Conservation (phyloP, 2,329 filamentous ascomycete genomes). For the Colletotrichum gigasporum region DNA sequence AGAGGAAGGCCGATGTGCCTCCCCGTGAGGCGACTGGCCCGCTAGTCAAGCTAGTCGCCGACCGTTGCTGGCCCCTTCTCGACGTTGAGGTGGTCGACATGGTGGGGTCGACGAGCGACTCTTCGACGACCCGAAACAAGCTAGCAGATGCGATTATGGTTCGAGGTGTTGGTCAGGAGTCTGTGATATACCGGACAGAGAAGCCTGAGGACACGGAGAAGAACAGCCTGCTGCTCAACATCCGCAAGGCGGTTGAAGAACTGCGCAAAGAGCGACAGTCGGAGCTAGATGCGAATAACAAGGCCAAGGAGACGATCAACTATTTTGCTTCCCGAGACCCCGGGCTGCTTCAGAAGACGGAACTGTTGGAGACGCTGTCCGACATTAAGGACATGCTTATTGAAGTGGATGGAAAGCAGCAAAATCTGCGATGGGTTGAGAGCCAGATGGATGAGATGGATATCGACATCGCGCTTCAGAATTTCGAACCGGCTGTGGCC, state of each 20-base stretch:
- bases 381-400: constrained; percentile 89
- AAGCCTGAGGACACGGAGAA: constrained; percentile 84
- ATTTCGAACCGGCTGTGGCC: constrained; percentile 84
- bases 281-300: constrained; percentile 88
- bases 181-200: constrained; percentile 93
- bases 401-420: constrained; percentile 95
- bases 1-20: constrained; percentile 81
- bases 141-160: constrained; percentile 90
- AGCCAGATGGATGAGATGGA: constrained; percentile 95
- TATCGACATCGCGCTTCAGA: constrained; percentile 92
- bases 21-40: constrained; percentile 57
- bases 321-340: constrained; percentile 85
- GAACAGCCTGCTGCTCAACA: constrained; percentile 82
- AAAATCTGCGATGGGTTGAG: constrained; percentile 96
- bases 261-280: constrained; percentile 85
- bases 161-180: constrained; percentile 84
- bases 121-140: constrained; percentile 63
- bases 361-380: constrained; percentile 81
- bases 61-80: constrained; percentile 91
- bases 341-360: constrained; percentile 79
- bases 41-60: constrained; percentile 84
- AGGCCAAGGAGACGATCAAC: constrained; percentile 84
- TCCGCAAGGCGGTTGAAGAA: constrained; percentile 92
- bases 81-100: constrained; percentile 95
- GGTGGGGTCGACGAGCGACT: constrained; percentile 71